These are phyloP conservation scores for Trametes meyenii DNA, from an alignment of 768 basidiomycete species.

Conservation along the genomic window DNA sequence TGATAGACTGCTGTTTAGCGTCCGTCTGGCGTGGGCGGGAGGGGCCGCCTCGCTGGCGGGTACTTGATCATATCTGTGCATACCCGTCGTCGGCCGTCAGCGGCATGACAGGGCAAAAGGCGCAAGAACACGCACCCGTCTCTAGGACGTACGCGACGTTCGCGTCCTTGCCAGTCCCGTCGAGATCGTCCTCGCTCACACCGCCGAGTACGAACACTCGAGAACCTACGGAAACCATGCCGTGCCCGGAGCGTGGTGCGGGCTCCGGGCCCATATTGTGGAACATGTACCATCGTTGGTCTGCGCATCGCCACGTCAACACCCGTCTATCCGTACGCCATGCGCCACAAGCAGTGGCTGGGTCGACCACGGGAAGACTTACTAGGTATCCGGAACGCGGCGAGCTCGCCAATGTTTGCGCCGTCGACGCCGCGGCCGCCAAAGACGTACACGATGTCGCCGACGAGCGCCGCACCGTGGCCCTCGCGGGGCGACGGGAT, in stretches of 20 bases:
- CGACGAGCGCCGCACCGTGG: constrained; percentile 90
- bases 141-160: constrained; percentile 83
- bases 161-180: constrained; percentile 54
- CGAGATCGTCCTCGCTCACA: constrained; percentile 76
- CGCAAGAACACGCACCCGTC: constrained; percentile 68
- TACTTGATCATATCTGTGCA: constrained; percentile 83
- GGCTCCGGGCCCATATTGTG: constrained; percentile 99
- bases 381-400: constrained; percentile 96
- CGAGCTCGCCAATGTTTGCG: constrained; percentile 87
- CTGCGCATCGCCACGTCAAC: constrained; percentile 43
- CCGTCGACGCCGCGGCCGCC: constrained; percentile 95
- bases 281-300: constrained; percentile 98
- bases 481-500: constrained; percentile 93
- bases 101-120: not conserved
- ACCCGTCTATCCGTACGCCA: not conserved
- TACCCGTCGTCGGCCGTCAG: not conserved
- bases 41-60: constrained; percentile 39
- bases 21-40: constrained; percentile 6
- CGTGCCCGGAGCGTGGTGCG: constrained; percentile 87
- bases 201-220: constrained; percentile 91
- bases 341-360: not conserved
- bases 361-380: constrained; percentile 42
- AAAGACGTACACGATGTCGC: constrained; percentile 95
- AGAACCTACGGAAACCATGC: constrained; percentile 87
- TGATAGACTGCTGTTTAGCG: not conserved